Evolutionary conservation across 345 rosid species (phyloP), one percentile per base, ranked within the genome.

Genomic region (Lepidium africanum): DNA sequence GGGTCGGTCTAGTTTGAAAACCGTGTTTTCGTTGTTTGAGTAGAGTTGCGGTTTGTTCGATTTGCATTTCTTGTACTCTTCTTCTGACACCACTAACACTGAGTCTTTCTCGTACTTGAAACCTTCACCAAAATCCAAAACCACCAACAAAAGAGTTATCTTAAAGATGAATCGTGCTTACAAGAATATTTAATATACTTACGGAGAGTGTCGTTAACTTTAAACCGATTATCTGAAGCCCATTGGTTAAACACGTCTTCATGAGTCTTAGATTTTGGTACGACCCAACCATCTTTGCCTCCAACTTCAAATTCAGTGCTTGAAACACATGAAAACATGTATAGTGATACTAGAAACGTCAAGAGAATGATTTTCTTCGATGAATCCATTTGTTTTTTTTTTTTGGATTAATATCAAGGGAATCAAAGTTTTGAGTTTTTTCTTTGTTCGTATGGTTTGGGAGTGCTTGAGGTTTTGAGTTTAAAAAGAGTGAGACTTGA

Each of bases 181-280:
- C 14, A 39, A 43, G 21, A 25, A 11, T 32, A 56, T 6, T 1
- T 19, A 17, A n/a, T 6, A 17, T 4, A 74, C 92, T 76, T 82
- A 86, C 95, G 85, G 60, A 86, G 16, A 9, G 85, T 69, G 56
- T 92, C 98, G 2, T 78, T 77, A 49, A 83, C 73, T 71, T 80
- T 80, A 76, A 92, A 89, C 59, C 96, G 86, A 65, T 89, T 83
- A 6, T 73, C 53, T 10, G 96, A 86, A 11, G 96, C 96, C 96
- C 96, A 92, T 21, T 80, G 55, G 69, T 92, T 92, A 82, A 81
- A 92, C 60, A 76, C 3, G 38, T 76, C 80, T 46, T 39, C 71
- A 73, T 70, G 81, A 41, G 76, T 78, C 67, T 40, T 80, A 5
- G 81, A 38, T 13, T 79, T 80, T 49, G 87, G 97, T 16, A 85